These are phyloP conservation scores for Cutaneotrichosporon sp. DNA, from an alignment of 1,284 basidiomycete genomes.

Conservation along the genomic window DNA sequence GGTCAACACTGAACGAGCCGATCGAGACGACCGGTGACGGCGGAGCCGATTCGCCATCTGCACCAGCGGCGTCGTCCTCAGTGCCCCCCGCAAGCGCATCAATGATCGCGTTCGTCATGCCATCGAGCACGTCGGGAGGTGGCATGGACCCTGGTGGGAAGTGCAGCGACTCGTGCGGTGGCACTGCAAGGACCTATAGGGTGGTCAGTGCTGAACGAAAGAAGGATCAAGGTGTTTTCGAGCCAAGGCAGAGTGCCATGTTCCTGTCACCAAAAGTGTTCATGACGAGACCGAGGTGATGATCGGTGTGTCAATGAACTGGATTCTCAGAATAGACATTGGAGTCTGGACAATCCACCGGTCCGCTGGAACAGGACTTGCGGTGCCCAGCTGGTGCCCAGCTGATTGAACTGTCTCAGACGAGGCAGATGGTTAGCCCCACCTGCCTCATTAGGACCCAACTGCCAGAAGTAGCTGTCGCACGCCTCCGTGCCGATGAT, in stretches of 20 bases:
- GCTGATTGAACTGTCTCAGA: too few species aligned
- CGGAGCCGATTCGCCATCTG: background rate
- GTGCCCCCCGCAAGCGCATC: background rate
- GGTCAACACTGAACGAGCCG: background rate
- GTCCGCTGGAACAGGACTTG: too few species aligned
- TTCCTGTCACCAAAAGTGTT: too few species aligned
- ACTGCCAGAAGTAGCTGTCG: background rate
- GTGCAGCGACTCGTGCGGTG: constrained; percentile 30
- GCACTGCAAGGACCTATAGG: constrained; percentile 28
- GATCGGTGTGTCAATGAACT: too few species aligned
- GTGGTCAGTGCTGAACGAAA: background rate
- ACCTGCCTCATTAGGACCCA: background rate
- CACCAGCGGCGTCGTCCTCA: background rate
- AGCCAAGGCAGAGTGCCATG: too few species aligned
- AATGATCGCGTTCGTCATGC: constrained; percentile 38
- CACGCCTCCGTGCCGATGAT: too few species aligned
- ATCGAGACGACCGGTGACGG: background rate
- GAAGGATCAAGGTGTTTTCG: too few species aligned
- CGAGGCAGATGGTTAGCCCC: too few species aligned
- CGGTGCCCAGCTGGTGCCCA: too few species aligned
- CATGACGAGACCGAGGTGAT: too few species aligned
- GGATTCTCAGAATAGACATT: too few species aligned
- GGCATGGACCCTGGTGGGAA: constrained; percentile 45
- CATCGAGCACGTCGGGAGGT: constrained; percentile 37
- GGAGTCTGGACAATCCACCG: too few species aligned